Base-by-base conservation (phyloP, 169 alveolate genomes). In the Babesia sp. region DNA sequence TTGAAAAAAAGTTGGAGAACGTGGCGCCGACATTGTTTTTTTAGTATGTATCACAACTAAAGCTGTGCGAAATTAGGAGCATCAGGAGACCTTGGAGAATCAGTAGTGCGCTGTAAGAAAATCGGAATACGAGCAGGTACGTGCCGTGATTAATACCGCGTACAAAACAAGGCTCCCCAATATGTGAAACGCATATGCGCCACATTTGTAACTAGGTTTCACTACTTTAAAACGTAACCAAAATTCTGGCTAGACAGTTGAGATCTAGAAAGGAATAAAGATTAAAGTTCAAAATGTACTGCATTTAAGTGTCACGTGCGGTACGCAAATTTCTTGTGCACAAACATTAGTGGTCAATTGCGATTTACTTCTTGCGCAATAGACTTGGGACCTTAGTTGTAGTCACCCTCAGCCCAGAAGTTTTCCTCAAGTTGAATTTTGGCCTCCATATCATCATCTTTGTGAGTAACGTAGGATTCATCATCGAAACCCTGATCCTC, bases 381-480 rank as follows among this genome's bases (percentile, higher is more conserved):
- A n/a, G 22, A 50, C 72, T 28, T 22, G 16, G 36, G 28, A 28
- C 42, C 22, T 53, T 55, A 68, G 24, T 56, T 29, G 50, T 66
- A 55, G 31, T 56, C 73, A 20, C 68, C 71, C 7, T 72, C 64
- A 6, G 86, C 71, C 86, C 86, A 78, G 86, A 78, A 78, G 55
- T 78, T 46, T 37, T 64, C 74, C n/a, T 64, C 74, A 12, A 64
- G 61, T 53, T 64, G 55, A 12, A 64, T 50, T 28, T 64, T 45
- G 33, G 74, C 31, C 22, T 64, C 74, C 34, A 50, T 50, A 51
- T 64, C 74, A 14, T 64, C 64, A 0, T 50, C 61, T 20, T 50
- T 36, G 24, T 56, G 61, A 0, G 44, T n/a, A n/a, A 18, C 22
- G 61, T 48, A 64, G 18, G 74, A 46, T 18, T 56, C 63, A 26